phyloP scores from a whole-genome alignment of 2,329 filamentous ascomycete species.

The Rhynchosporium agropyri region DNA sequence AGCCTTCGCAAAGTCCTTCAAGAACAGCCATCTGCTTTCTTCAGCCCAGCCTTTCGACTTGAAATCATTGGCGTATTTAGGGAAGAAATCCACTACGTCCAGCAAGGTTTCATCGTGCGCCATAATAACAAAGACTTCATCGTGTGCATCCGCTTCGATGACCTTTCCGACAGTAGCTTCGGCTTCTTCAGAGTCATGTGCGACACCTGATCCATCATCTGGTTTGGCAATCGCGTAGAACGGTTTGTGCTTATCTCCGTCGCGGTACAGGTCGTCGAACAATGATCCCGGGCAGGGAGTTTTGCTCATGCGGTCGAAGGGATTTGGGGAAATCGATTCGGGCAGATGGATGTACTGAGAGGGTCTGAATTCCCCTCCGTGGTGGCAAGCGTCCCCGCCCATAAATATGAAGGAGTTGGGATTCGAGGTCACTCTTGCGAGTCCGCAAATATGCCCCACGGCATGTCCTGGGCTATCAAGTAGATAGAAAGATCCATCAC shows the following conservation, averaged over 20 bases:
- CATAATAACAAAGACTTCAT: slow-evolving; percentile 49
- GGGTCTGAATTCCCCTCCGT: slow-evolving; percentile 50
- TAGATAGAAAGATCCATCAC: slow-evolving; percentile 59
- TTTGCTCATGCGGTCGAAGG: slow-evolving; percentile 40
- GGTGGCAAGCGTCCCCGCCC: slow-evolving; percentile 52
- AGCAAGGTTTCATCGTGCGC: slow-evolving; percentile 52
- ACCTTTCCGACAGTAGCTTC: slow-evolving; percentile 49
- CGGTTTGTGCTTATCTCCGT: slow-evolving; percentile 36
- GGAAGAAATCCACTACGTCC: slow-evolving; percentile 52
- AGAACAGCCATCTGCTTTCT: slow-evolving; percentile 52
- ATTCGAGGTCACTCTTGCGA: slow-evolving; percentile 45
- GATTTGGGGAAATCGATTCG: slow-evolving; percentile 45
- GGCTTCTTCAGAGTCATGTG: slow-evolving; percentile 41
- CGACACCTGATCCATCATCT: slow-evolving; percentile 22
- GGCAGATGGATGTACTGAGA: slow-evolving; percentile 47
- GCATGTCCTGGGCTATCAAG: slow-evolving; percentile 55
- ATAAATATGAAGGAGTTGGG: slow-evolving; percentile 51
- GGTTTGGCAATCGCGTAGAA: slow-evolving; percentile 42
- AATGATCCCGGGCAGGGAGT: slow-evolving; percentile 47
- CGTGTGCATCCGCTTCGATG: slow-evolving; percentile 49
- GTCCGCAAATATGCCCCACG: slow-evolving; percentile 48
- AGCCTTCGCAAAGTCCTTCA: slow-evolving; percentile 52
- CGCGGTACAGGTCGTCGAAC: slow-evolving; percentile 46
- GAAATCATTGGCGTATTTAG: slow-evolving; percentile 51
- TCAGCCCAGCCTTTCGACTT: slow-evolving; percentile 49